phyloP scores from a whole-genome alignment of 441 rosid genomes.

The Populus hybrid region DNA sequence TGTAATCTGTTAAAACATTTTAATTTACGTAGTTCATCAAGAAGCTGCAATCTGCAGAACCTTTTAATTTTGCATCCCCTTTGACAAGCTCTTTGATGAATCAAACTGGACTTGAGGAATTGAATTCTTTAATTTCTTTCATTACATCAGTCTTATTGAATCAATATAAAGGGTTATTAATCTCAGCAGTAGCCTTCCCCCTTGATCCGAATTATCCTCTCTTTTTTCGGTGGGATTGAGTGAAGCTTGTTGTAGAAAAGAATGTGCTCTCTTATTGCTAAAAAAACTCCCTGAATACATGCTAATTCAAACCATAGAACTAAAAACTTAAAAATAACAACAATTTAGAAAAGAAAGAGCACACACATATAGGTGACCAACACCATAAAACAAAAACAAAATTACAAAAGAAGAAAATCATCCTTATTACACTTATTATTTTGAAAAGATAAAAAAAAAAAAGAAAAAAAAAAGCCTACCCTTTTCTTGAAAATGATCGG shows the following conservation, averaged over 20 bases:
- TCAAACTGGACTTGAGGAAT: not conserved
- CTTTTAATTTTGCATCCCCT: not conserved
- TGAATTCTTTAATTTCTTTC: not conserved
- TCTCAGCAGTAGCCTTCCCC: not conserved
- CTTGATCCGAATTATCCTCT: not conserved
- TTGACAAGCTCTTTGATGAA: not conserved
- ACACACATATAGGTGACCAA: too few species aligned
- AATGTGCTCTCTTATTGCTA: not conserved
- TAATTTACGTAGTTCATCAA: not conserved
- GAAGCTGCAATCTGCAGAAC: not conserved
- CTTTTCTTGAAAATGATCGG: not conserved
- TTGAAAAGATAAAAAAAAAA: not conserved
- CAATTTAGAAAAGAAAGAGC: not conserved
- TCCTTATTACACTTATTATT: not conserved
- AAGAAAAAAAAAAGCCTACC: not conserved
- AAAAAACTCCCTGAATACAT: not conserved
- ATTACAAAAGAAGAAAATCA: too few species aligned
- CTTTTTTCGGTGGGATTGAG: too few species aligned
- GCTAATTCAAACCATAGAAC: not conserved
- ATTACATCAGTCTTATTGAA: not conserved
- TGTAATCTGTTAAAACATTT: not conserved
- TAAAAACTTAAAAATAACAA: too few species aligned
- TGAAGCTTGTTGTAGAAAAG: too few species aligned
- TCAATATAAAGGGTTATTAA: not conserved
- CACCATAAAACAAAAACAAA: not conserved